A percentile compares a stretch with the other conserved stretches of the same genome.
phyloP scores from a whole-genome alignment of 768 basidiomycete genomes.

The Naganishia friedmannii region DNA sequence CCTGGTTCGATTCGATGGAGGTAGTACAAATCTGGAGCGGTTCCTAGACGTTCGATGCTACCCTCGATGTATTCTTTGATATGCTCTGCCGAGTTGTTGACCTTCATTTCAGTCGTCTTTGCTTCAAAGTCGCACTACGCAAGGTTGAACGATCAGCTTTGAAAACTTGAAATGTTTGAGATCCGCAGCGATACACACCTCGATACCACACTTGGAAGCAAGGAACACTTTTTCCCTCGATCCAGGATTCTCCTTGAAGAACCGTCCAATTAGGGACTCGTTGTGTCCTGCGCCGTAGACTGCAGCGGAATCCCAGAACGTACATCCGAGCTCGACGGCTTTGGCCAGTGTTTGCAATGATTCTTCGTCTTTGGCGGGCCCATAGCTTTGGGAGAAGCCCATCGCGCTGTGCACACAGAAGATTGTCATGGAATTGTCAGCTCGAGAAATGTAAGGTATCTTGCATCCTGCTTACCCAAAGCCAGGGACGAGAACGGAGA shows the following conservation, averaged over 20 bases:
- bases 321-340: slow-evolving; percentile 41
- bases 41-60: slow-evolving; percentile 36
- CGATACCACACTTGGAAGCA: slow-evolving; percentile 41
- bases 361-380: slow-evolving; percentile 30
- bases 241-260: slow-evolving; percentile 34
- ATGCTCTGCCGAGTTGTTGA: slow-evolving; percentile 34
- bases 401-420: slow-evolving; percentile 30
- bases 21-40: slow-evolving; percentile 42
- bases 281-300: slow-evolving; percentile 40
- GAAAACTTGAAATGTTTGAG: too few species aligned
- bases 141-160: background rate
- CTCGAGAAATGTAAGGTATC: too few species aligned
- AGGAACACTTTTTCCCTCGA: slow-evolving; percentile 39
- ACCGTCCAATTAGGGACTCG: slow-evolving; percentile 37
- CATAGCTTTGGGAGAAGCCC: slow-evolving; percentile 33
- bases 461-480: slow-evolving; percentile 20
- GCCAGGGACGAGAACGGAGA: slow-evolving; percentile 27
- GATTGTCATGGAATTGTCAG: background rate
- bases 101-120: slow-evolving; percentile 24
- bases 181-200: slow-evolving; percentile 28
- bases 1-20: slow-evolving; percentile 45
- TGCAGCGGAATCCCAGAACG: slow-evolving; percentile 42
- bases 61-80: slow-evolving; percentile 41
- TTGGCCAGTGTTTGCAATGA: slow-evolving; percentile 30
- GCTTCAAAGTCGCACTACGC: slow-evolving; percentile 34